These are phyloP conservation scores for Aaosphaeria arxii DNA, from an alignment of 2,329 filamentous ascomycete species.

Conservation along the genomic window DNA sequence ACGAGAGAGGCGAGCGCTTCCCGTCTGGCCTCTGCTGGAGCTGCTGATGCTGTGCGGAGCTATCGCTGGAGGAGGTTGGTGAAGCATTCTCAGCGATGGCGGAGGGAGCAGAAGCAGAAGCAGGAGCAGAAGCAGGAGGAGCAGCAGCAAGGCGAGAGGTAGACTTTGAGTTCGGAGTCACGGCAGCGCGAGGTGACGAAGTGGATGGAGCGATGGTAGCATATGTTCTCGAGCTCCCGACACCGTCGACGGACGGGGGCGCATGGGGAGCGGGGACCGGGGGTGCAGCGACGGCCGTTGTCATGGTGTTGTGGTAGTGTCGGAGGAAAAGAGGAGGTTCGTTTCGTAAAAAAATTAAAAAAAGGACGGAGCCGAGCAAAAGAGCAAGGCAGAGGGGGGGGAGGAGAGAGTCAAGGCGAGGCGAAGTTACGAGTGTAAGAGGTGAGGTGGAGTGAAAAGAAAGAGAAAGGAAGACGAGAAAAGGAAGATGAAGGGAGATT, in stretches of 20 bases:
- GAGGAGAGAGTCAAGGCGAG: not conserved
- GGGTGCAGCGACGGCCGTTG: conserved; percentile 45
- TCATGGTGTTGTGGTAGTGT: conserved; percentile 38
- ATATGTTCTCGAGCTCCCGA: conserved; percentile 42
- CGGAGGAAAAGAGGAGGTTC: conserved; percentile 1
- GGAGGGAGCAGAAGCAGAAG: conserved; percentile 31
- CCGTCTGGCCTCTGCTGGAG: conserved; percentile 41
- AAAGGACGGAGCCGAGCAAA: too few species aligned
- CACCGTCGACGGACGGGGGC: conserved; percentile 34
- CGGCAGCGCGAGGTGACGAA: conserved; percentile 34
- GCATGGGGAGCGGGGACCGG: conserved; percentile 38
- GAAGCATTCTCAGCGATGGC: conserved; percentile 36
- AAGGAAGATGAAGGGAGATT: conserved; percentile 22
- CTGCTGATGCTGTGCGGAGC: conserved; percentile 16
- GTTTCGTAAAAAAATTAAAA: too few species aligned
- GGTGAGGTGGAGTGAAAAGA: not conserved
- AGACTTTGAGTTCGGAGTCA: conserved; percentile 36
- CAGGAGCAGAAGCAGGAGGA: conserved; percentile 33
- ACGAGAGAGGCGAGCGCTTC: conserved; percentile 54
- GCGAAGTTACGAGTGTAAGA: not conserved
- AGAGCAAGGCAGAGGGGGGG: not conserved
- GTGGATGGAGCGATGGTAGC: conserved; percentile 43
- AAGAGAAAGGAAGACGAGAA: conserved; percentile 10
- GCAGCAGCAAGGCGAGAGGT: conserved; percentile 27
- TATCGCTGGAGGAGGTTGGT: conserved; percentile 38